Conservation (phyloP, 441 rosid species). For the Aquilaria agallochum region DNA sequence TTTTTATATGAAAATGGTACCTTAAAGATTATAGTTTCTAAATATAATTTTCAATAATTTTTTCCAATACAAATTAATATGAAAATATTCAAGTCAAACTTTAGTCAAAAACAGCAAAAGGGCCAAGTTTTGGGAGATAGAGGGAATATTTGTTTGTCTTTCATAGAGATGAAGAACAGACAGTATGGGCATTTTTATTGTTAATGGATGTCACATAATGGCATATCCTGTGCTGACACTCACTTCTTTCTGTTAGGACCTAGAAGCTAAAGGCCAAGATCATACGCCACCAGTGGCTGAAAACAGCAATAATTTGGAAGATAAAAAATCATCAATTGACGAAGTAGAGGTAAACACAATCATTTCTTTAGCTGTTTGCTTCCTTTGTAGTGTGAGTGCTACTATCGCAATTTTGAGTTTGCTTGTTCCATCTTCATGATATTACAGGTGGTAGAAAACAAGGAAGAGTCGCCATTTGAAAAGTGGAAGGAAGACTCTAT, state of each 20-base stretch:
- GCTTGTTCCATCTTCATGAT: constrained; percentile 21
- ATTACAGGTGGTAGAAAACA: constrained; percentile 37
- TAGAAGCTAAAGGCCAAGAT: constrained; percentile 20
- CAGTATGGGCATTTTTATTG: no score
- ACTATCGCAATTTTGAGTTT: constrained; percentile 6
- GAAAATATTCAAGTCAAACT: no score
- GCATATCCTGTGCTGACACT: constrained; percentile 11
- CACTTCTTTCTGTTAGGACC: constrained; percentile 17
- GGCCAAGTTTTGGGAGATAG: no score
- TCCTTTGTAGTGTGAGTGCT: constrained; percentile 2
- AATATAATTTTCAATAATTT: no score
- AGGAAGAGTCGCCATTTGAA: constrained; percentile 31
- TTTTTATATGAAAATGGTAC: no score
- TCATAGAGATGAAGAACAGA: no score
- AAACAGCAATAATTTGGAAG: constrained; percentile 25
- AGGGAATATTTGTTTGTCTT: no score
- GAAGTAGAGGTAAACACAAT: constrained; percentile 35
- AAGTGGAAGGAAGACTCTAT: constrained; percentile 32
- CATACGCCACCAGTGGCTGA: constrained; percentile 36
- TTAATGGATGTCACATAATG: no score
- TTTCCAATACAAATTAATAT: no score
- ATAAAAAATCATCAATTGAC: constrained; percentile 23
- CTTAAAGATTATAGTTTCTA: no score
- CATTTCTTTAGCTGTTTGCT: neutral
- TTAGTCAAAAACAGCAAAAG: no score